phyloP scores from a whole-genome alignment of 2,329 filamentous ascomycete species.

The Clarireedia homoeocarpa region DNA sequence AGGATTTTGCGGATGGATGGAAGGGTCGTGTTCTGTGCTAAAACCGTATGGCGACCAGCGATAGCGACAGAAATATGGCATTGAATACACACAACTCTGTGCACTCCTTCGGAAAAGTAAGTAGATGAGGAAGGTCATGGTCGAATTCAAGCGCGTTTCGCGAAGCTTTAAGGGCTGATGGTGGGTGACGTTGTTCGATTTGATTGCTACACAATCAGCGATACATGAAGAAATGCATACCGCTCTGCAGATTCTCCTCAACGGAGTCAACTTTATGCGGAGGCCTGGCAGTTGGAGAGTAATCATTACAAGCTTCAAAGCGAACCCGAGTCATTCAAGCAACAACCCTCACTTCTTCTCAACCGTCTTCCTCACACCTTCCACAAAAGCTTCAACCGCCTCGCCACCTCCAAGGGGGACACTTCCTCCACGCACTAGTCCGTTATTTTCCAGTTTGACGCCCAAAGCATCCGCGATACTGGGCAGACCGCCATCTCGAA shows the following conservation, averaged over 20 bases:
- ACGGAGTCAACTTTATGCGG: no score
- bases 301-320: no score
- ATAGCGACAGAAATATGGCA: background rate
- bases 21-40: background rate
- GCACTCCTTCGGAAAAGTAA: background rate
- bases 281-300: no score
- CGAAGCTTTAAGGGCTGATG: background rate
- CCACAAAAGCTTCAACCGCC: conserved; percentile 83
- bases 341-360: conserved; percentile 39
- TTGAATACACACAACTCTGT: background rate
- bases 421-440: conserved; percentile 66
- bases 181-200: background rate
- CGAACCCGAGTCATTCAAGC: no score
- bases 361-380: conserved; percentile 76
- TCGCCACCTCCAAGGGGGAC: conserved; percentile 83
- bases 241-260: background rate
- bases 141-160: background rate
- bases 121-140: background rate
- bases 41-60: background rate
- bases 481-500: conserved; percentile 84
- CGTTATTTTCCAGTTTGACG: conserved; percentile 76
- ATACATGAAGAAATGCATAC: background rate
- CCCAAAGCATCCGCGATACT: conserved; percentile 81
- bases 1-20: background rate
- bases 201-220: background rate